These are phyloP conservation scores for Nannochloris sp. DNA, from an alignment of 139 green algal genomes.

Conservation along the genomic window DNA sequence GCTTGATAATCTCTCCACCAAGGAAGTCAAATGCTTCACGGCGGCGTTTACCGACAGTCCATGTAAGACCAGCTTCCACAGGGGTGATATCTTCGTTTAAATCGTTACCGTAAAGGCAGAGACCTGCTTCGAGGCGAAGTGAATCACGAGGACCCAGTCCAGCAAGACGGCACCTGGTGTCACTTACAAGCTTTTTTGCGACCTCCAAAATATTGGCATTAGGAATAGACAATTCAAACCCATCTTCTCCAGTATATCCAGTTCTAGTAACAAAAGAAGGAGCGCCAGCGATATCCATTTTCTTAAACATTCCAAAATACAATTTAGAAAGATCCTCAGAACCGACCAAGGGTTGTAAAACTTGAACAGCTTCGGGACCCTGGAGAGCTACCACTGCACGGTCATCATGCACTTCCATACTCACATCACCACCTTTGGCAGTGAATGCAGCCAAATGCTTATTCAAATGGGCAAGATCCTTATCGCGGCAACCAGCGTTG, in stretches of 20 bases:
- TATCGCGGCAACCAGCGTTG: conserved; percentile 94
- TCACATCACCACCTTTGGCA: conserved; percentile 44
- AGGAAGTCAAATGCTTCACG: conserved; percentile 87
- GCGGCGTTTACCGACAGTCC: conserved; percentile 89
- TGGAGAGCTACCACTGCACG: conserved; percentile 87
- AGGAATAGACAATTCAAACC: conserved; percentile 94
- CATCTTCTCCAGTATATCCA: conserved; percentile 99
- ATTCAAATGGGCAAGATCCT: conserved; percentile 89
- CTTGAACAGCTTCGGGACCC: conserved; percentile 58
- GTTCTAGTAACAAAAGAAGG: conserved; percentile 88
- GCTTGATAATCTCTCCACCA: conserved; percentile 87
- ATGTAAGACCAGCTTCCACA: conserved; percentile 94
- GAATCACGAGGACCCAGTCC: conserved; percentile 92
- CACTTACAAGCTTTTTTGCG: conserved; percentile 58
- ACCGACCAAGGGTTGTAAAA: conserved; percentile 44
- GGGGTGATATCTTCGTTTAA: conserved; percentile 88
- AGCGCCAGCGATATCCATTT: conserved; percentile 62
- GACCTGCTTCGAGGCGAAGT: conserved; percentile 92
- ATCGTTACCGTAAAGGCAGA: conserved; percentile 99
- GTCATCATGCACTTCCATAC: conserved; percentile 78
- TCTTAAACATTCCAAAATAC: conserved; percentile 87
- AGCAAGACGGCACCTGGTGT: conserved; percentile 54
- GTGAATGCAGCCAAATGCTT: conserved; percentile 67
- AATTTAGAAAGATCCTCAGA: conserved; percentile 69
- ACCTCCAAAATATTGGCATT: conserved; percentile 58